Evolutionary conservation across 345 rosid species (phyloP), one percentile per base, ranked within the genome.

Genomic region (Dimocarpus longan): DNA sequence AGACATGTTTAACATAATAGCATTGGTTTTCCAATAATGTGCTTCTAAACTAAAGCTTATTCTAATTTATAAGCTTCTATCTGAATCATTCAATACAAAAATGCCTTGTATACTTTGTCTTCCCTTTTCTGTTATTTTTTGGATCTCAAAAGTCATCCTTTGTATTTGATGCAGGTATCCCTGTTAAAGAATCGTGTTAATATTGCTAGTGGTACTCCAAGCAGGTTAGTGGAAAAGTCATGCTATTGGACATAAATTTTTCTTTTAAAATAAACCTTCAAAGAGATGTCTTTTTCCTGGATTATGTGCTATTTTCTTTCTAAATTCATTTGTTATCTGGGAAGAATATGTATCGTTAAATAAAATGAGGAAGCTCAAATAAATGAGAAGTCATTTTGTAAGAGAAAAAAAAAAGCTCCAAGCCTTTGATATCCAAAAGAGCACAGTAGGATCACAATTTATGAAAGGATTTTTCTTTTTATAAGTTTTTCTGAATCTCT

Each of bases 171-270:
- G 82, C 90, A 93, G 97, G 92, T 93, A 5, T 70, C 93, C 24
- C 75, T 88, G 24, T 82, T 95, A 77, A 90, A 91, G 87, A 86
- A 82, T 56, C 93, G 97, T 57, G 98, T 92, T 15, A 95, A 93
- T 83, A 81, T 93, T 78, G 97, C 91, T 1, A 85, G 98, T 6
- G 98, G 98, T 68, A 95, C 97, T 73, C 99, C 98, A 66, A 95
- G 86, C 88, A 91, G 98, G 98, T 94, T 66, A 75, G 82, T 78
- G 40, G 57, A 71, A 66, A 11, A 37, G 42, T 21, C 43, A 70
- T 70, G 10, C n/a, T 57, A 2, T 24, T 63, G 22, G 39, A 43
- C 24, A 3, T 16, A 22, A 16, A 28, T 3, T 66, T 24, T 28
- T 32, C 69, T 12, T 12, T 26, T 1, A 26, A 15, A 4, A 3